These are phyloP conservation scores for Entomortierella chlamydospora DNA, from an alignment of 192 early-diverging fungal genomes.

Conservation along the genomic window DNA sequence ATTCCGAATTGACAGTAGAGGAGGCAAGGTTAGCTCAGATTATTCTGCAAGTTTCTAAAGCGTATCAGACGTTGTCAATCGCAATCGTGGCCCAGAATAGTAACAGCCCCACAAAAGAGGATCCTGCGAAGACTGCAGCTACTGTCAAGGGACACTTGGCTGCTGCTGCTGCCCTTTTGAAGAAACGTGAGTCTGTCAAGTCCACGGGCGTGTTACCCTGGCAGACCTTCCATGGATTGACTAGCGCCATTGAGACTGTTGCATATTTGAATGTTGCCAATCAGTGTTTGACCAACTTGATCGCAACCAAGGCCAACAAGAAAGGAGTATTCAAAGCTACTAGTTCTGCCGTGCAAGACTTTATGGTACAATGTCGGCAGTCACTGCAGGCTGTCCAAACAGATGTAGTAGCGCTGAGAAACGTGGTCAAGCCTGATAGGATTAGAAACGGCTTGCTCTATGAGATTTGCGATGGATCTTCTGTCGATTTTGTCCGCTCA, in stretches of 20 bases:
- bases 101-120: conserved; percentile 35
- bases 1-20: conserved; percentile 23
- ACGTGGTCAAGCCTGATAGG: conserved; percentile 38
- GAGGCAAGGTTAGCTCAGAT: conserved; percentile 40
- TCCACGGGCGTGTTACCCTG: conserved; percentile 44
- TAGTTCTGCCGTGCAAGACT: conserved; percentile 32
- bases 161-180: conserved; percentile 7
- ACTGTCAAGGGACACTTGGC: conserved; percentile 27
- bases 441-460: conserved; percentile 41
- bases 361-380: conserved; percentile 44
- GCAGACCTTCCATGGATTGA: conserved; percentile 31
- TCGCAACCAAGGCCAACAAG: conserved; percentile 44
- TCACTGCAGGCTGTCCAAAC: conserved; percentile 30
- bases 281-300: conserved; percentile 40
- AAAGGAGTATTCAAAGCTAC: conserved; percentile 43
- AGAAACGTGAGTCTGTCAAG: conserved; percentile 46
- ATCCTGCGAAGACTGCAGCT: conserved; percentile 34
- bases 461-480: conserved; percentile 48
- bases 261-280: conserved; percentile 43
- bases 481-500: conserved; percentile 42
- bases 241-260: conserved; percentile 33
- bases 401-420: conserved; percentile 28
- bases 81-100: conserved; percentile 46
- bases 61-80: conserved; percentile 19
- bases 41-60: conserved; percentile 19